Evolutionary conservation across 805 yeast genomes (phyloP), one percentile per base, ranked within the genome.

Genomic region (Candida parachauliodes): DNA sequence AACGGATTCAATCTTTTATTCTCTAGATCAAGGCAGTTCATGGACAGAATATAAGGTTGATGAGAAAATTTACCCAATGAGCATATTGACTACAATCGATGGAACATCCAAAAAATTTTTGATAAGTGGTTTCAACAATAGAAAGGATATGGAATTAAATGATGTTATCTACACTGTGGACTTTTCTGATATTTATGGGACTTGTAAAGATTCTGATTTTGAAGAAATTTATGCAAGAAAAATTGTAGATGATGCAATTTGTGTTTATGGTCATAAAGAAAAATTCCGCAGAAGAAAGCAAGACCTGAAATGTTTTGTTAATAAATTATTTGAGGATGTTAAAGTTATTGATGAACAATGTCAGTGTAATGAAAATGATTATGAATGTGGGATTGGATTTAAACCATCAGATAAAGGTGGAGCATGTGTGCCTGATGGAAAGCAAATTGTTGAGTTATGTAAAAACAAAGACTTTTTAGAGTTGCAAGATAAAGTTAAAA

Each of bases 181-280:
- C 49, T 82, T 85, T 48, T 47, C 75, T 1, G 62, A 68, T 2
- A 81, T 83, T 0, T 82, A 76, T 52, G 62, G 60, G 23, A 51
- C 48, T 9, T 76, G 81, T 54, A 49, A 41, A 1, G 57, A 59
- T 2, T 55, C 62, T 3, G 95, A 87, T 55, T 72, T 79, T 47
- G 95, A 87, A 56, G 72, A 68, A 9, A 74, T 85, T 70, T 66
- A 65, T 39, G 81, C 85, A 1, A 66, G 83, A 46, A 51, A 58
- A 2, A 54, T 59, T 14, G 47, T 47, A 4, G 55, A 59, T 7
- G 50, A 55, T 3, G 71, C 73, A 3, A 42, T 60, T 43, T 87
- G 95, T 64, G 65, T 84, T 14, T 67, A 72, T 60, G 96, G 96
- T 6, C 83, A 77, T 40, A 72, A 65, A 44, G 85, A 81, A 49